Base-by-base conservation (phyloP, 1,284 basidiomycete species). In the Malassezia pachydermatis region DNA sequence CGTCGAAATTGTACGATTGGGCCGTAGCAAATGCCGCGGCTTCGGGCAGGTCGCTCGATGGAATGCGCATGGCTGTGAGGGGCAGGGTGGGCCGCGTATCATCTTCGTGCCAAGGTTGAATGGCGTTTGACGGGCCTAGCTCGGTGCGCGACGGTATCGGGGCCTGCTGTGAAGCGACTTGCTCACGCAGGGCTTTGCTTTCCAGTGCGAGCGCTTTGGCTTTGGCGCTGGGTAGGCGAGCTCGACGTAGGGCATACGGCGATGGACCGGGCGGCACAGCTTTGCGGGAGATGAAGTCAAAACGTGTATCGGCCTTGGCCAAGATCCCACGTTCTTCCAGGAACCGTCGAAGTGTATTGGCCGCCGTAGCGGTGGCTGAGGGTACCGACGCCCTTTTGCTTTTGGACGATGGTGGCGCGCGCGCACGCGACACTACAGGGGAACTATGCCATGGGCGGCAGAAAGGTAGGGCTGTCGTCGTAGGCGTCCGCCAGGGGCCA, bases 11-110 rank as follows among this genome's bases (percentile, higher is more conserved):
- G 41, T 69, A 69, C 19, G 57, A 55, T 36, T 62, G 51, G 4
- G 67, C 65, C 1, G 67, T 69, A 5, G 67, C 63, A 50, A 57
- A 60, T 13, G 67, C 67, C 11, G 55, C 55, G 16, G 61, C 64
- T 39, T 68, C 49, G 24, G 47, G 48, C 28, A 51, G 34, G 5
- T 49, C 38, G 16, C 13, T 14, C 7, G 25, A 27, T 9, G 37
- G 39, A 8, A 46, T 9, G 29, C 32, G 41, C 25, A 34, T 16
- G 9, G 47, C 19, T 5, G 37, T 36, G n/a, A 44, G 47, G 11
- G 44, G 40, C 16, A 29, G 24, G 3, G 37, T 20, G 19, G 25
- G 45, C 14, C 14, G 32, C 16, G 40, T 20, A 14, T 38, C 44
- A 5, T 19, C 44, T 7, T 27, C 39, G 6, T 20, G 27, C 17